Conservation (phyloP, 352 stramenopile species). For the Phytophthora palmivora region DNA sequence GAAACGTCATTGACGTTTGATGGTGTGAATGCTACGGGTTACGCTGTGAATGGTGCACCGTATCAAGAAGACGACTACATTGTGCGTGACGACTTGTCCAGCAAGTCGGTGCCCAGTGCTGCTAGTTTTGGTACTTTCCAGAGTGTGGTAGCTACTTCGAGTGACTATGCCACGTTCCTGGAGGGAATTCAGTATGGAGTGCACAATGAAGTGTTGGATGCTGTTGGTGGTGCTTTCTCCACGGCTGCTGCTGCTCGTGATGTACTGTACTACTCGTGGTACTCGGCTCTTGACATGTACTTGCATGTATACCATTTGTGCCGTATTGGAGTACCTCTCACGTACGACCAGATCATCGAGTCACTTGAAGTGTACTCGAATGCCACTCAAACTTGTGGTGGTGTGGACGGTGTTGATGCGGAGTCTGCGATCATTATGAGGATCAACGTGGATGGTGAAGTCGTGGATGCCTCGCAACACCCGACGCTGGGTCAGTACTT, state of each 20-base stretch:
- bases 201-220: constrained; percentile 70
- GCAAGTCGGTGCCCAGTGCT: constrained; percentile 45
- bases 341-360: constrained; percentile 48
- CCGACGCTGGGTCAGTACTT: constrained; percentile 75
- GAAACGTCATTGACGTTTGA: constrained; percentile 32
- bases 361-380: constrained; percentile 56
- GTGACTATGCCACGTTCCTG: constrained; percentile 65
- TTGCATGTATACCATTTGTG: constrained; percentile 74
- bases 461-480: constrained; percentile 66
- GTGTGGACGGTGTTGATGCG: constrained; percentile 46
- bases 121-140: constrained; percentile 64
- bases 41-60: constrained; percentile 35
- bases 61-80: constrained; percentile 41
- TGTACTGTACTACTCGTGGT: constrained; percentile 78
- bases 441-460: constrained; percentile 46
- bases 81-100: constrained; percentile 51
- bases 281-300: constrained; percentile 74
- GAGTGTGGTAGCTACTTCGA: constrained; percentile 54
- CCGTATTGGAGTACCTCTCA: constrained; percentile 56
- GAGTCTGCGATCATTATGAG: constrained; percentile 49
- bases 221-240: constrained; percentile 58
- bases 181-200: constrained; percentile 66
- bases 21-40: constrained; percentile 42
- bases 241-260: constrained; percentile 61
- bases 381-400: constrained; percentile 52